Evolutionary conservation across 2,329 filamentous ascomycete species (phyloP).

Genomic region (Phialophora expanda): DNA sequence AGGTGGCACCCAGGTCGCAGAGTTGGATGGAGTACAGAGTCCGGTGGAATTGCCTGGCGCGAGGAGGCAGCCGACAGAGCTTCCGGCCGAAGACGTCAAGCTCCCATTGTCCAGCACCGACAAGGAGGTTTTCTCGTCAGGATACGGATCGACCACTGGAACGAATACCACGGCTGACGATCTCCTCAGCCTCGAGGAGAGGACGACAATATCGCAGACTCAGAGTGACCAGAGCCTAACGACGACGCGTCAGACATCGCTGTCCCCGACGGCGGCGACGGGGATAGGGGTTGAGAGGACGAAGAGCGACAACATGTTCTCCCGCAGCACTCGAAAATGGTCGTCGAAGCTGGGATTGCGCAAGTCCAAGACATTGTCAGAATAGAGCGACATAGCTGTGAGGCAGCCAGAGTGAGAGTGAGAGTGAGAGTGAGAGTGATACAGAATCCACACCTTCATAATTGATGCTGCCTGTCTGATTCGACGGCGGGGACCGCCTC

Average conservation of each 20-base stretch:
- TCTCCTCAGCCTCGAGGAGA: slow-evolving; percentile 20
- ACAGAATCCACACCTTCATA: not conserved
- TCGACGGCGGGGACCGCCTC: slow-evolving; percentile 1
- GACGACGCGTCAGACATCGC: not conserved
- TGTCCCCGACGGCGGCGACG: not conserved
- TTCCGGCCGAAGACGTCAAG: slow-evolving; percentile 24
- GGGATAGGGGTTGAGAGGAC: slow-evolving; percentile 21
- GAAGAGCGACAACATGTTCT: slow-evolving; percentile 32
- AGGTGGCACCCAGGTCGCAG: slow-evolving; percentile 19
- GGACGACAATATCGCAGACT: slow-evolving; percentile 19
- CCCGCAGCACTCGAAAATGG: slow-evolving; percentile 27
- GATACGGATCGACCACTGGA: slow-evolving; percentile 8
- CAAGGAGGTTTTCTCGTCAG: slow-evolving; percentile 5
- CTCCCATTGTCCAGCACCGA: not conserved
- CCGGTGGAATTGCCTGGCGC: slow-evolving; percentile 23
- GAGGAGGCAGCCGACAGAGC: slow-evolving; percentile 24
- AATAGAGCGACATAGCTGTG: not conserved
- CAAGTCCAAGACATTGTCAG: slow-evolving; percentile 27
- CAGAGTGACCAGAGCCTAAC: slow-evolving; percentile 8
- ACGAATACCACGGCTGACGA: slow-evolving; percentile 22
- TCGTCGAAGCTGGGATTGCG: slow-evolving; percentile 28
- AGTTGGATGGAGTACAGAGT: slow-evolving; percentile 25
- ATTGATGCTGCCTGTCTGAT: not conserved
- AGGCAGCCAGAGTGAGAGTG: no score
- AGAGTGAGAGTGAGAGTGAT: not conserved